Conservation (phyloP, 129 eudicot species). For the Rutidosis leptorrhynchoides region DNA sequence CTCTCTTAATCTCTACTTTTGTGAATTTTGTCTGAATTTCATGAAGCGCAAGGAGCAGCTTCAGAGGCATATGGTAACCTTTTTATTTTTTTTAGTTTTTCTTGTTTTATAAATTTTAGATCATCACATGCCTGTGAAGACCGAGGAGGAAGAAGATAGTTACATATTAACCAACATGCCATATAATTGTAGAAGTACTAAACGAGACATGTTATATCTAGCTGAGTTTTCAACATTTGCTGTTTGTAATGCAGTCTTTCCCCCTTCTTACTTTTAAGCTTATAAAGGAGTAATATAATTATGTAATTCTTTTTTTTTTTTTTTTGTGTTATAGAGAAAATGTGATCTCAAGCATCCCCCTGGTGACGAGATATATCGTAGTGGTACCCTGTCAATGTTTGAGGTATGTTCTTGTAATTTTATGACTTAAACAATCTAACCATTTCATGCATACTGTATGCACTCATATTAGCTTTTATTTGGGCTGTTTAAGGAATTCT, state of each 20-base stretch:
- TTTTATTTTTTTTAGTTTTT: constrained; percentile 1
- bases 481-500: neutral
- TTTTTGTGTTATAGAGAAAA: constrained; percentile 57
- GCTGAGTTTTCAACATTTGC: neutral
- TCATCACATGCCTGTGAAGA: constrained; percentile 13
- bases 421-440: constrained; percentile 16
- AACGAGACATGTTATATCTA: neutral
- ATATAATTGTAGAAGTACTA: neutral
- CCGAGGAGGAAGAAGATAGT: neutral
- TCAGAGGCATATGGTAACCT: constrained; percentile 92
- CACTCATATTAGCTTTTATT: neutral
- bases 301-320: too few relatives aligned
- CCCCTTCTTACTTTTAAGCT: too few relatives aligned
- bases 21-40: constrained; percentile 97
- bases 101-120: constrained; percentile 2
- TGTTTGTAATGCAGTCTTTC: constrained; percentile 5
- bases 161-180: neutral
- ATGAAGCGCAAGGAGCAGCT: constrained; percentile 96
- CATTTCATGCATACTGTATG: neutral
- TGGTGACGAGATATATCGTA: constrained; percentile 94
- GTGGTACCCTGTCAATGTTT: constrained; percentile 95
- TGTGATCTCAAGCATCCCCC: constrained; percentile 99
- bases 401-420: constrained; percentile 55
- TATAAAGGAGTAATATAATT: too few relatives aligned
- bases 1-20: constrained; percentile 78